Evolutionary conservation across 257 asterid species (phyloP).

Genomic region (Plantago elongata): DNA sequence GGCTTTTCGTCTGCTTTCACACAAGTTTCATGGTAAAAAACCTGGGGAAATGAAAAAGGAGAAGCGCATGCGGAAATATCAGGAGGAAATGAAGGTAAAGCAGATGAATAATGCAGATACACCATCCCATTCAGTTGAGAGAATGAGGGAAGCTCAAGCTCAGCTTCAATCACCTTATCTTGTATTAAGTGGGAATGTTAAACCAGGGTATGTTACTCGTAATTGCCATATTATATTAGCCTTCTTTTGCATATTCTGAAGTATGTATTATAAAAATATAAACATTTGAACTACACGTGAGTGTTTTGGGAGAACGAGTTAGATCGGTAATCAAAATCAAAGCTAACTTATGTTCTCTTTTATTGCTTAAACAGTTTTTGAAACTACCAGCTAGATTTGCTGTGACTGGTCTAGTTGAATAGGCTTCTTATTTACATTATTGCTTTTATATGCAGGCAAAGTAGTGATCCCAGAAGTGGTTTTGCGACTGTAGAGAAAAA

Average conservation of each 20-base stretch:
- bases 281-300: neutral
- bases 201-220: conserved; percentile 67
- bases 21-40: conserved; percentile 89
- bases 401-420: neutral
- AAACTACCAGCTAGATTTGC: neutral
- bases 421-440: neutral
- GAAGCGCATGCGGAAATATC: conserved; percentile 80
- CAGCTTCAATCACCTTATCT: conserved; percentile 67
- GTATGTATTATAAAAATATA: neutral
- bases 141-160: conserved; percentile 94
- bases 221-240: conserved; percentile 9
- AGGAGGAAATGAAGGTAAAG: conserved; percentile 82
- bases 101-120: conserved; percentile 92
- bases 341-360: neutral
- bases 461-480: conserved; percentile 82
- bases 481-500: conserved; percentile 86
- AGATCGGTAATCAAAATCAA: too few relatives aligned
- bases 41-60: conserved; percentile 96
- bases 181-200: conserved; percentile 76
- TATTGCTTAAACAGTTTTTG: neutral
- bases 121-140: conserved; percentile 80
- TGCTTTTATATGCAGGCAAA: conserved; percentile 57
- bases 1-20: conserved; percentile 78
- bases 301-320: neutral
- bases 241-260: neutral